These are phyloP conservation scores for Mercurialis annua DNA, from an alignment of 345 rosid species.

Conservation along the genomic window DNA sequence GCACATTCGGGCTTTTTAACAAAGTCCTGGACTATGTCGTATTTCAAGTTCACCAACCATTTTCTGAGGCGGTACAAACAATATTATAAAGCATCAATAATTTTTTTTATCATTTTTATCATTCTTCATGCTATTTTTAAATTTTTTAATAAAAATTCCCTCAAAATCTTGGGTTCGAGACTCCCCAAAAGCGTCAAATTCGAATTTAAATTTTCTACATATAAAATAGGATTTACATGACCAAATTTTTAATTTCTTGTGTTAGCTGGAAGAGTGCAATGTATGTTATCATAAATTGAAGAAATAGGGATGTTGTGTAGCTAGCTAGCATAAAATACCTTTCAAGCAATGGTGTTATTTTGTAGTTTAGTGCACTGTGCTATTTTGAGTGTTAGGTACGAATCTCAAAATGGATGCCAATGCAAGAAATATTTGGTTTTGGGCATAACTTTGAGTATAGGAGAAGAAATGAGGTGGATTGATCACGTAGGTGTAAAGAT, in stretches of 20 bases:
- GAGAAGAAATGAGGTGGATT: constrained; percentile 26
- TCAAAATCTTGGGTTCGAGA: too few species aligned
- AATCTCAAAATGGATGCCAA: constrained; percentile 18
- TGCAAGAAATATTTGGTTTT: constrained; percentile 21
- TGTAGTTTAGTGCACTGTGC: constrained; percentile 14
- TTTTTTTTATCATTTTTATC: too few species aligned
- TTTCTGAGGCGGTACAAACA: too few species aligned
- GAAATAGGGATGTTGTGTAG: constrained; percentile 10
- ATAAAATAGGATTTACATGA: not conserved
- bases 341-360: not conserved
- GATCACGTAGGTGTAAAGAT: constrained; percentile 24
- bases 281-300: constrained; percentile 1
- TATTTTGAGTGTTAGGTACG: constrained; percentile 20
- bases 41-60: too few species aligned
- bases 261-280: constrained; percentile 11
- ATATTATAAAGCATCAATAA: too few species aligned
- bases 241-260: not conserved
- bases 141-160: too few species aligned
- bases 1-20: too few species aligned
- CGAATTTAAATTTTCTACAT: too few species aligned
- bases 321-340: constrained; percentile 11
- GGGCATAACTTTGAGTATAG: constrained; percentile 37
- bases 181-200: too few species aligned
- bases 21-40: too few species aligned
- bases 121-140: too few species aligned